A percentile compares a stretch with the other conserved stretches of the same genome.
Evolutionary conservation across 495 filamentous ascomycete genomes (phyloP).

Genomic region (Aspergillus wentii): DNA sequence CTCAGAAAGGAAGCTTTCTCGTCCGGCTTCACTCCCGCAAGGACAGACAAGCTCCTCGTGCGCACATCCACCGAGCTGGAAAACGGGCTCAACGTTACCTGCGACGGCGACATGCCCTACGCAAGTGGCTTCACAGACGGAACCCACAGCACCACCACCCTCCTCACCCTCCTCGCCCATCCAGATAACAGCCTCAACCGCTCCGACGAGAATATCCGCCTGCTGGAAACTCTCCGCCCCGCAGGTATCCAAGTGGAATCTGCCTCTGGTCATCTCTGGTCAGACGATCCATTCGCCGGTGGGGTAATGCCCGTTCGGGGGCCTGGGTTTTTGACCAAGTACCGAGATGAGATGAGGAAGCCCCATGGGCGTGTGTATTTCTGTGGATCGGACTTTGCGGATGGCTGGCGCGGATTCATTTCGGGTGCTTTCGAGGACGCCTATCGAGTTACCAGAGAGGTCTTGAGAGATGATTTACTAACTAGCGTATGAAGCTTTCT

Average conservation of each 20-base stretch:
- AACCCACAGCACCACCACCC: too few relatives aligned
- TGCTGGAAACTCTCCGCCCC: neutral
- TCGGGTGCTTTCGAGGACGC: constrained; percentile 26
- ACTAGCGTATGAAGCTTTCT: too few relatives aligned
- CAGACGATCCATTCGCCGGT: neutral
- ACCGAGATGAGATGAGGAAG: constrained; percentile 13
- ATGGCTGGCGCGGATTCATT: constrained; percentile 23
- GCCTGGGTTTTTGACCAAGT: constrained; percentile 6
- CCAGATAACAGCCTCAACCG: neutral
- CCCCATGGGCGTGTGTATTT: constrained; percentile 16
- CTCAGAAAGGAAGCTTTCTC: neutral
- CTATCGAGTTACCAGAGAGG: too few relatives aligned
- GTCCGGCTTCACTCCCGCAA: neutral
- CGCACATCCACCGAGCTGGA: too few relatives aligned
- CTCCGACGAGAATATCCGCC: neutral
- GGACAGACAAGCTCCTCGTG: too few relatives aligned
- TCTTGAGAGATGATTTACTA: too few relatives aligned
- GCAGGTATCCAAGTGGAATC: neutral
- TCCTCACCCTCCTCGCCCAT: too few relatives aligned
- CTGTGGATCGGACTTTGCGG: constrained; percentile 21
- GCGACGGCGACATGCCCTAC: too few relatives aligned
- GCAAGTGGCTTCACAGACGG: too few relatives aligned
- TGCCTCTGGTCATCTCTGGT: neutral
- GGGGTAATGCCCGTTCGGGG: neutral
- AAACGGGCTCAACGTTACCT: too few relatives aligned